Conservation (phyloP, 2,329 filamentous ascomycete genomes). For the Metarhizium anisopliae region DNA sequence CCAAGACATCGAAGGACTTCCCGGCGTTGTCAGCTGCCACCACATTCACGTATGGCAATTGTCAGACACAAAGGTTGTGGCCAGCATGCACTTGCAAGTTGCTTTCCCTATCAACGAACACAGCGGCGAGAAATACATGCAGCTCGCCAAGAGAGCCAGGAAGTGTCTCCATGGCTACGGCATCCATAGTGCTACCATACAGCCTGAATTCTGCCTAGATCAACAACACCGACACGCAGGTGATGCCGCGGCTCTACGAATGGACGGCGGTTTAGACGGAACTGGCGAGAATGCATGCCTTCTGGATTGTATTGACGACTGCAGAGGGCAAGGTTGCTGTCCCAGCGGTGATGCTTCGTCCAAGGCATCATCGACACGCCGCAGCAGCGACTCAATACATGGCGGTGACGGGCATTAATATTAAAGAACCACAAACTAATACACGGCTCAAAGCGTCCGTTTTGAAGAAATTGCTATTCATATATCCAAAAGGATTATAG, state of each 20-base stretch:
- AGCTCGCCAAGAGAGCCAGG: constrained; percentile 70
- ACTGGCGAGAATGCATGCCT: constrained; percentile 32
- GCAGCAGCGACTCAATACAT: constrained; percentile 25
- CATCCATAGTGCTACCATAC: constrained; percentile 94
- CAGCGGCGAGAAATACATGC: constrained; percentile 78
- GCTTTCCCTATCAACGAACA: constrained; percentile 81
- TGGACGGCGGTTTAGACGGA: constrained; percentile 24
- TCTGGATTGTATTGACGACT: constrained; percentile 36
- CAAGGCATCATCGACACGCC: constrained; percentile 24
- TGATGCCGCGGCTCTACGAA: constrained; percentile 23
- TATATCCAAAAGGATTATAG: background rate
- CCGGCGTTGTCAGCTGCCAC: constrained; percentile 83
- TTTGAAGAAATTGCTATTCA: background rate
- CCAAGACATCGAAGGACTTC: constrained; percentile 78
- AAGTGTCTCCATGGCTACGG: constrained; percentile 90
- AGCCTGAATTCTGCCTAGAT: constrained; percentile 74
- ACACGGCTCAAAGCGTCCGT: background rate
- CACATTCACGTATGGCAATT: constrained; percentile 98
- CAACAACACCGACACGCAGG: constrained; percentile 31
- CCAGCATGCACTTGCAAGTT: constrained; percentile 88
- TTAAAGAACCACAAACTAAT: background rate
- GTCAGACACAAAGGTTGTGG: constrained; percentile 87
- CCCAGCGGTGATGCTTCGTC: constrained; percentile 21
- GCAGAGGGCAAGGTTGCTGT: constrained; percentile 23
- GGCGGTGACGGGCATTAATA: constrained; percentile 6